These are phyloP conservation scores for Diaporthe sp. DNA, from an alignment of 2,329 filamentous ascomycete genomes.

Conservation along the genomic window DNA sequence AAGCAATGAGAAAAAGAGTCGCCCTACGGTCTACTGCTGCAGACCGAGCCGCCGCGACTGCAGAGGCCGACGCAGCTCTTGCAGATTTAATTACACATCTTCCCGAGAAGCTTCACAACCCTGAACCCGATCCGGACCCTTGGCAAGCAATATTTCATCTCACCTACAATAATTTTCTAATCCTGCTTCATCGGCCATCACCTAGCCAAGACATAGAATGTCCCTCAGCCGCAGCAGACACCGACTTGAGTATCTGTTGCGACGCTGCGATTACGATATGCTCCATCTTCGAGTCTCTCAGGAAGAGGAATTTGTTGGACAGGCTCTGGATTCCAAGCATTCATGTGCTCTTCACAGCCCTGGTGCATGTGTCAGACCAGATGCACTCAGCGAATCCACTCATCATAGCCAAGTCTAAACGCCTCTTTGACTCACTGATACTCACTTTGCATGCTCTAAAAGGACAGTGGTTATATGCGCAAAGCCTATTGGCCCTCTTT, in stretches of 20 bases:
- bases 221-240: neutral
- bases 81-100: neutral
- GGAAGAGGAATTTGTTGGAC: neutral
- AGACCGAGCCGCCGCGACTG: neutral
- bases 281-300: neutral
- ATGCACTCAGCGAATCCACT: neutral
- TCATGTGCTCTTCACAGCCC: neutral
- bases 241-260: conserved; percentile 2
- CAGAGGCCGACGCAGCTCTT: neutral
- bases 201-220: neutral
- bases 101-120: neutral
- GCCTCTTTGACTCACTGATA: conserved; percentile 2
- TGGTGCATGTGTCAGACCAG: neutral
- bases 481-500: neutral
- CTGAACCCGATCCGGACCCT: neutral
- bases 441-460: conserved; percentile 11
- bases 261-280: neutral
- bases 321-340: neutral
- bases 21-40: neutral
- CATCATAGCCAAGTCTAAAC: conserved; percentile 2
- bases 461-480: conserved; percentile 13
- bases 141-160: neutral
- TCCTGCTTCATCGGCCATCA: conserved; percentile 8
- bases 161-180: neutral
- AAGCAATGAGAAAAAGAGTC: neutral